phyloP scores from a whole-genome alignment of 2,329 filamentous ascomycete species.

The Acarospora socialis region DNA sequence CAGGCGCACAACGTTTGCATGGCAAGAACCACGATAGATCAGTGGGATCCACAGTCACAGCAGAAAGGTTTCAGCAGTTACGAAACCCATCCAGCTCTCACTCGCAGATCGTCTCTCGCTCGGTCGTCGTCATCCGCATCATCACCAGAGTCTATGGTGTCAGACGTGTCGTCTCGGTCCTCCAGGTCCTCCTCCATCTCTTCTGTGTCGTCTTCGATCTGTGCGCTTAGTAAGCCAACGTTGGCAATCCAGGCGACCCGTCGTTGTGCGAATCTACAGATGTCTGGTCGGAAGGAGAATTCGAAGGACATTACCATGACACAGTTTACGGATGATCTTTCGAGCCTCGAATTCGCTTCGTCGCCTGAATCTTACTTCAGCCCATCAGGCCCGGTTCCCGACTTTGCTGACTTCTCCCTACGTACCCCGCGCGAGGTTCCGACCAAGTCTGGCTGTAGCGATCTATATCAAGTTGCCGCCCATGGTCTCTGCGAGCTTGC shows the following conservation, averaged over 20 bases:
- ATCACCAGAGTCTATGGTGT: constrained; percentile 50
- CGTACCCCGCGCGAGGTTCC: no score
- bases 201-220: constrained; percentile 35
- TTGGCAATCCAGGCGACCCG: constrained; percentile 39
- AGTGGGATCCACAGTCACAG: constrained; percentile 27
- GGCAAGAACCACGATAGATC: constrained; percentile 42
- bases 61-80: constrained; percentile 24
- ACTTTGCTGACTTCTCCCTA: no score
- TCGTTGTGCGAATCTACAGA: constrained; percentile 33
- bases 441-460: no score
- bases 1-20: constrained; percentile 40
- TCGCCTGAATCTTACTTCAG: constrained; percentile 2
- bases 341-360: constrained; percentile 22
- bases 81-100: constrained; percentile 35
- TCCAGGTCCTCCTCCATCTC: constrained; percentile 42
- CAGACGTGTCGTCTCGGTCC: constrained; percentile 42
- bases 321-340: constrained; percentile 21
- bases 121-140: constrained; percentile 38
- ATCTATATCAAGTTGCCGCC: constrained; percentile 10
- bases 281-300: constrained; percentile 24
- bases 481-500: constrained; percentile 10
- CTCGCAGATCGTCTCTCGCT: constrained; percentile 34
- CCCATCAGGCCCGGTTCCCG: no score
- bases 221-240: constrained; percentile 36
- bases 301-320: constrained; percentile 20